Conservation (phyloP, 177 flowering plant genomes). For the Vitis hybrid region DNA sequence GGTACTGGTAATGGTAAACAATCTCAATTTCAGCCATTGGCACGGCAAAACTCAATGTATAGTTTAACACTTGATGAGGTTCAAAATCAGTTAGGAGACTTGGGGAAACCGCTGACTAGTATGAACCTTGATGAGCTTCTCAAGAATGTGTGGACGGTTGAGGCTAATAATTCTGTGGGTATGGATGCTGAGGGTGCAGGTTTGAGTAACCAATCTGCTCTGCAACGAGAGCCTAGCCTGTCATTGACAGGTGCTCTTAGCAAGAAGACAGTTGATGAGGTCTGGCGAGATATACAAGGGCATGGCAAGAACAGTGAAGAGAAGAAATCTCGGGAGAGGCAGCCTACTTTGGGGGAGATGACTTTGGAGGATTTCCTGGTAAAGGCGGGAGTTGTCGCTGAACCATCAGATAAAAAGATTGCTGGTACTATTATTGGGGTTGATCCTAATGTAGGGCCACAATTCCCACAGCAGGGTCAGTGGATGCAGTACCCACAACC, state of each 20-base stretch:
- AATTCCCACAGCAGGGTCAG: slow-evolving; percentile 31
- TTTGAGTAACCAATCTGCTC: slow-evolving; percentile 19
- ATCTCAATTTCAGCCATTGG: slow-evolving; percentile 23
- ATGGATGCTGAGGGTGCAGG: slow-evolving; percentile 20
- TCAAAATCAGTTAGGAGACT: slow-evolving; percentile 32
- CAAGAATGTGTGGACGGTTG: slow-evolving; percentile 40
- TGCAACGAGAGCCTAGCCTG: slow-evolving; percentile 36
- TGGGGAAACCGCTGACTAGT: slow-evolving; percentile 52
- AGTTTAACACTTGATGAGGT: slow-evolving; percentile 51
- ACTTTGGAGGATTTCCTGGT: slow-evolving; percentile 49
- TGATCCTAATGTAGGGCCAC: slow-evolving; percentile 24
- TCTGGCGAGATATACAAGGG: slow-evolving; percentile 40
- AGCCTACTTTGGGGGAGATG: slow-evolving; percentile 45
- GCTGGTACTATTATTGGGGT: slow-evolving; percentile 18
- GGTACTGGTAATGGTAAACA: slow-evolving; percentile 19
- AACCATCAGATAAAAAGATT: slow-evolving; percentile 20
- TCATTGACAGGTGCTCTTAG: slow-evolving; percentile 27
- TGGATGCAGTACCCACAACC: slow-evolving; percentile 48
- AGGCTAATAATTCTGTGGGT: slow-evolving; percentile 24
- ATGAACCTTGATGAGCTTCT: slow-evolving; percentile 60
- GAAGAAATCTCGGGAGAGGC: slow-evolving; percentile 27
- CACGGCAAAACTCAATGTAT: slow-evolving; percentile 32
- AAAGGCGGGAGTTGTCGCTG: slow-evolving; percentile 43
- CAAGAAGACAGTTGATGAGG: slow-evolving; percentile 42
- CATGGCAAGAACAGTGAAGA: slow-evolving; percentile 24